Conservation (phyloP, 1,284 basidiomycete species). For the Boletus smithii region DNA sequence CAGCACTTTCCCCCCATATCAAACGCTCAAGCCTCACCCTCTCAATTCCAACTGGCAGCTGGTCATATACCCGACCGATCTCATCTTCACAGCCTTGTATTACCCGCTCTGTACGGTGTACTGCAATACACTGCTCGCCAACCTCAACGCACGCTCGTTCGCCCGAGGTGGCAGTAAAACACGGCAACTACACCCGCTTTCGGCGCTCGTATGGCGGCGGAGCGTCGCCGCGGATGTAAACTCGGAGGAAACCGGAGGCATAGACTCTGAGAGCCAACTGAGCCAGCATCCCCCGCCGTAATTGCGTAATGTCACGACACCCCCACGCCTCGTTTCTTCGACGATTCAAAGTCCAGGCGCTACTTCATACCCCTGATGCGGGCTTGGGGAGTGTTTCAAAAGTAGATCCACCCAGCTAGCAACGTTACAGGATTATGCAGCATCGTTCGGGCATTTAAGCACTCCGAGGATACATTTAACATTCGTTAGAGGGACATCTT, state of each 20-base stretch:
- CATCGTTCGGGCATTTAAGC: background rate
- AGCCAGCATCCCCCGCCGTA: too few species aligned
- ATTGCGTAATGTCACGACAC: too few species aligned
- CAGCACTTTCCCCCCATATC: too few species aligned
- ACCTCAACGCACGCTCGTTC: slow-evolving; percentile 27
- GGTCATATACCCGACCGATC: slow-evolving; percentile 23
- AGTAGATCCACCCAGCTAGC: background rate
- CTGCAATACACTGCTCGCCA: slow-evolving; percentile 34
- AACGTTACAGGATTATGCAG: too few species aligned
- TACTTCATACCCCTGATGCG: too few species aligned
- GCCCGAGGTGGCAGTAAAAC: slow-evolving; percentile 6
- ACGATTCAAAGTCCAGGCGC: too few species aligned
- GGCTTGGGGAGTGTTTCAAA: too few species aligned
- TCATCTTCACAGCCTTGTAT: slow-evolving; percentile 27
- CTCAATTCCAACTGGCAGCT: slow-evolving; percentile 8
- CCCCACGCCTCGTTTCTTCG: too few species aligned
- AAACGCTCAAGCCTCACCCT: background rate
- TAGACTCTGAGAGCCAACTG: too few species aligned
- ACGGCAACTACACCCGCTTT: background rate
- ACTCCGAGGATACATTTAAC: too few species aligned
- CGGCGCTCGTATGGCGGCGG: slow-evolving; percentile 12
- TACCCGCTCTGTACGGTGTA: slow-evolving; percentile 34
- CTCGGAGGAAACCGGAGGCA: background rate
- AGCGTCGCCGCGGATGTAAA: background rate
- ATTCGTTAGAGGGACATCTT: background rate